These are phyloP conservation scores for Lophium mytilinum DNA, from an alignment of 495 filamentous ascomycete genomes.

Conservation along the genomic window DNA sequence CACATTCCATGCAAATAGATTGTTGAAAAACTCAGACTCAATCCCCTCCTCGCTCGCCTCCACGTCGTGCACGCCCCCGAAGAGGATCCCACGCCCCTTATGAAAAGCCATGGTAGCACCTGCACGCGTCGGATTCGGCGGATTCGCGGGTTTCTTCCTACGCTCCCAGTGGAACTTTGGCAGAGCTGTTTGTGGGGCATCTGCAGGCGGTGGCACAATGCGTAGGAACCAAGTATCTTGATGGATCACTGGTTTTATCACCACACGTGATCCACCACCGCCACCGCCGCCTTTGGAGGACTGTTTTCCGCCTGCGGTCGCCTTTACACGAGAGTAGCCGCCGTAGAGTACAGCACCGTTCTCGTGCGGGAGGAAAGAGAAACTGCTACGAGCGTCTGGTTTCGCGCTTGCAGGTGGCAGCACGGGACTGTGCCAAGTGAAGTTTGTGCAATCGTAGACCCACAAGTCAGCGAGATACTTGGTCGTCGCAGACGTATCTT, in stretches of 20 bases:
- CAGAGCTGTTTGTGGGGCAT: conserved; percentile 49
- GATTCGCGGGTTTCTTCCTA: conserved; percentile 83
- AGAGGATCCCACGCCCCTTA: conserved; percentile 84
- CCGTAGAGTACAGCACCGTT: conserved; percentile 82
- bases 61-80: conserved; percentile 91
- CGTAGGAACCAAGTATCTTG: conserved; percentile 91
- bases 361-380: conserved; percentile 85
- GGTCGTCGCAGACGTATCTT: conserved; percentile 88
- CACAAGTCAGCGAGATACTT: conserved; percentile 74
- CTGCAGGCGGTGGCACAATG: conserved; percentile 61
- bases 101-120: conserved; percentile 89
- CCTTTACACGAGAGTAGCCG: conserved; percentile 86
- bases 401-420: conserved; percentile 69
- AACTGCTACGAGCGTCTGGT: conserved; percentile 83
- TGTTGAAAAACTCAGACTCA: conserved; percentile 92
- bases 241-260: conserved; percentile 79
- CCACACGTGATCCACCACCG: conserved; percentile 49
- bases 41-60: conserved; percentile 92
- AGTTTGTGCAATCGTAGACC: conserved; percentile 63
- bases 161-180: conserved; percentile 82
- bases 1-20: conserved; percentile 81
- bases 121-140: conserved; percentile 73
- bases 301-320: conserved; percentile 45
- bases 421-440: conserved; percentile 64
- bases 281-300: conserved; percentile 39